Conservation (phyloP, 352 stramenopile species). For the Pythium phragmitis region DNA sequence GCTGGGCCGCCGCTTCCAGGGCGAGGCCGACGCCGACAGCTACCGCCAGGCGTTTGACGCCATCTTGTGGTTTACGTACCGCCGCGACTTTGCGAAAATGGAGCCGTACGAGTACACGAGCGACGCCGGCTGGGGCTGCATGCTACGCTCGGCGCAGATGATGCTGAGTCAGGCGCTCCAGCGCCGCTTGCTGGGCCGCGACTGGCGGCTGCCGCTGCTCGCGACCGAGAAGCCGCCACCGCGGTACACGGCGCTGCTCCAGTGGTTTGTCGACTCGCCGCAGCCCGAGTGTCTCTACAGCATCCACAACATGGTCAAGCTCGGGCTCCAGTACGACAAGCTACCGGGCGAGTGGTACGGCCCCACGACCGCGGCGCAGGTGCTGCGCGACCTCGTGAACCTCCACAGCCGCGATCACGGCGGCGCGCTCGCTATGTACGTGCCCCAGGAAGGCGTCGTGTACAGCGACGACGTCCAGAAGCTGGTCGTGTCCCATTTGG, state of each 20-base stretch:
- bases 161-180: constrained; percentile 90
- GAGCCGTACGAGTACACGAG: constrained; percentile 86
- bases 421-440: constrained; percentile 63
- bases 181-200: constrained; percentile 60
- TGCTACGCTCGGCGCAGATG: constrained; percentile 95
- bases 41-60: constrained; percentile 64
- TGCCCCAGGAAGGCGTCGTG: constrained; percentile 82
- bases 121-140: constrained; percentile 96
- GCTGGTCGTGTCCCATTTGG: constrained; percentile 66
- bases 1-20: constrained; percentile 30
- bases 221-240: constrained; percentile 38
- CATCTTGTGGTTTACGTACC: constrained; percentile 90
- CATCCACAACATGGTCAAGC: constrained; percentile 91
- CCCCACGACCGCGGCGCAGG: constrained; percentile 85
- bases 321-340: constrained; percentile 90
- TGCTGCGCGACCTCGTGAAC: constrained; percentile 87
- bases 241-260: constrained; percentile 59
- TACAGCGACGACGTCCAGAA: constrained; percentile 76
- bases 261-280: constrained; percentile 86
- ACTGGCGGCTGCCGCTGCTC: constrained; percentile 46
- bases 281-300: constrained; percentile 73
- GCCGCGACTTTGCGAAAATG: constrained; percentile 85
- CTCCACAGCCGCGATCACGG: constrained; percentile 50
- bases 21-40: constrained; percentile 40
- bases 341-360: constrained; percentile 92